A percentile compares a stretch with the other conserved stretches of the same genome.
phyloP scores from a whole-genome alignment of 2,329 filamentous ascomycete genomes.

The Penicillium oxalicum region DNA sequence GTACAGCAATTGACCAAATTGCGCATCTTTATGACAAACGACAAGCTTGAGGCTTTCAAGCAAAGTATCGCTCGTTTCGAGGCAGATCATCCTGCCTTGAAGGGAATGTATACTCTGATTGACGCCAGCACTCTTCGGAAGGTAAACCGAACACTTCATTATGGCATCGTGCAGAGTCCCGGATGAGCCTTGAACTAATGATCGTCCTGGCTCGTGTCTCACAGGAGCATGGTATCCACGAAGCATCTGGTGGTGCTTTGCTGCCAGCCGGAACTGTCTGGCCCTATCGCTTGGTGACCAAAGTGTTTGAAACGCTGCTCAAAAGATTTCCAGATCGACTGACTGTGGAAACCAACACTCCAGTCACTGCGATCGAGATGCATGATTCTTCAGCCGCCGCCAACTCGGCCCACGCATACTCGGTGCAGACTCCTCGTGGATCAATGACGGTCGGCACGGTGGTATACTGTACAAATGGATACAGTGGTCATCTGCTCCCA shows the following conservation, averaged over 20 bases:
- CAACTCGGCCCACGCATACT: constrained; percentile 19
- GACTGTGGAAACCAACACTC: constrained; percentile 28
- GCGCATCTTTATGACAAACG: constrained; percentile 20
- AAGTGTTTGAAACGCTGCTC: constrained; percentile 18
- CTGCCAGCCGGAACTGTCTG: constrained; percentile 31
- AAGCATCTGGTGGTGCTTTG: constrained; percentile 19
- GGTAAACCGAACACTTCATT: constrained; percentile 2
- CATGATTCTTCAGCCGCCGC: constrained; percentile 2
- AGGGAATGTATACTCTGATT: constrained; percentile 22
- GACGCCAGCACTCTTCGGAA: constrained; percentile 10
- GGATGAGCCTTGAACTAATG: no score
- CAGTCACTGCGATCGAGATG: constrained; percentile 22
- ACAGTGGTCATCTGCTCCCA: constrained; percentile 40
- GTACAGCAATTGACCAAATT: constrained; percentile 20
- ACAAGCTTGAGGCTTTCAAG: constrained; percentile 16
- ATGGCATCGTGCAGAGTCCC: no score
- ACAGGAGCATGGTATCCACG: constrained; percentile 18
- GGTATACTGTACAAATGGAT: constrained; percentile 42
- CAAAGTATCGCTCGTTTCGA: constrained; percentile 18
- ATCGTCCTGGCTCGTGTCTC: background rate
- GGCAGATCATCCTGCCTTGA: constrained; percentile 17
- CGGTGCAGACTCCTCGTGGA: constrained; percentile 35
- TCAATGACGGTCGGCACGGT: constrained; percentile 30
- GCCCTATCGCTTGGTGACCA: constrained; percentile 34
- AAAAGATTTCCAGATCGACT: constrained; percentile 22